A percentile compares a stretch with the other conserved stretches of the same genome.
phyloP scores from a whole-genome alignment of 768 basidiomycete genomes.

The Trametes elegans region DNA sequence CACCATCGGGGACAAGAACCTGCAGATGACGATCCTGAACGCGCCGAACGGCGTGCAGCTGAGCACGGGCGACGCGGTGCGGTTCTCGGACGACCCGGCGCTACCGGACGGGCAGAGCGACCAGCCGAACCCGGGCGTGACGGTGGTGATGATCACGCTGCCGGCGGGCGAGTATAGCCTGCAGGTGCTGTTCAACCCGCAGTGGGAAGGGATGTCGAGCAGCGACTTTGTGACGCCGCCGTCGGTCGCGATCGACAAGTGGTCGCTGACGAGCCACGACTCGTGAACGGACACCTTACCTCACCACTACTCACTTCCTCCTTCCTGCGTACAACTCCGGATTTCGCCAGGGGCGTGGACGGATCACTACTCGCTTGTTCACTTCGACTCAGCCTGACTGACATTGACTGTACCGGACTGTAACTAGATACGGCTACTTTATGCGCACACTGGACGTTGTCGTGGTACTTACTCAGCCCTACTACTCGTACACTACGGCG shows the following conservation, averaged over 20 bases:
- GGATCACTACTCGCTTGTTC: background rate
- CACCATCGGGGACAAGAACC: conserved; percentile 62
- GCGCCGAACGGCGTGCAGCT: conserved; percentile 66
- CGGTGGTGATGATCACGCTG: conserved; percentile 71
- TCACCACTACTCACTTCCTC: too few relatives aligned
- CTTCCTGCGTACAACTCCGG: too few relatives aligned
- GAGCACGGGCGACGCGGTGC: conserved; percentile 49
- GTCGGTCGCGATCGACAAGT: conserved; percentile 64
- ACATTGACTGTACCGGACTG: background rate
- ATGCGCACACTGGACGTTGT: background rate
- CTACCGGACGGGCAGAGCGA: conserved; percentile 57
- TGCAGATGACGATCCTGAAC: conserved; percentile 64
- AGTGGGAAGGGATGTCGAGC: conserved; percentile 71
- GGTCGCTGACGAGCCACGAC: conserved; percentile 80
- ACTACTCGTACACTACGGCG: background rate
- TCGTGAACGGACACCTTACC: too few relatives aligned
- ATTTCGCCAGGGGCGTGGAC: background rate
- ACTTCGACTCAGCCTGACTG: too few relatives aligned
- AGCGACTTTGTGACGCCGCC: conserved; percentile 64
- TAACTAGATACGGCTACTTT: background rate
- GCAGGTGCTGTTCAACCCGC: conserved; percentile 90
- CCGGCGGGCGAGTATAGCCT: conserved; percentile 68
- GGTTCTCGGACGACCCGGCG: conserved; percentile 60
- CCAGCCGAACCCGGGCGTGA: conserved; percentile 74
- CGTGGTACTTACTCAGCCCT: too few relatives aligned